Evolutionary conservation across 192 early-diverging fungal genomes (phyloP).

Genomic region (Coemansia sp.): DNA sequence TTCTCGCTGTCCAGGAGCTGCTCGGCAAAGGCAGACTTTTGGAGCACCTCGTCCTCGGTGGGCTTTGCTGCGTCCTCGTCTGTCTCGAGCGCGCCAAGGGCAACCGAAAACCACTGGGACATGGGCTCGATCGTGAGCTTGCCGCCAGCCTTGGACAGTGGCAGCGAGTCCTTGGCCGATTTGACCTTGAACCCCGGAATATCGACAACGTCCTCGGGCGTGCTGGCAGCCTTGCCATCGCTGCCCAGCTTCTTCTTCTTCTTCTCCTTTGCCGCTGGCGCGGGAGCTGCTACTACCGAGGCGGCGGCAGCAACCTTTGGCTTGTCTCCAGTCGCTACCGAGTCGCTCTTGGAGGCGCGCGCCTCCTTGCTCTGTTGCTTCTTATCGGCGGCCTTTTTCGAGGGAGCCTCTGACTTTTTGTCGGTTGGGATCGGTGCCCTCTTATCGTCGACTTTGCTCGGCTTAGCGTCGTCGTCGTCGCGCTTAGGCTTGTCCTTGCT

Average conservation of each 20-base stretch:
- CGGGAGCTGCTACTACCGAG: not conserved
- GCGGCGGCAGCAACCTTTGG: not conserved
- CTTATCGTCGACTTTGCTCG: constrained; percentile 9
- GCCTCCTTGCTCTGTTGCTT: not conserved
- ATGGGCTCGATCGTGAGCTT: constrained; percentile 29
- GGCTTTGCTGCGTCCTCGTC: constrained; percentile 21
- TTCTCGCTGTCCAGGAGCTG: constrained; percentile 71
- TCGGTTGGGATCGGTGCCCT: not conserved
- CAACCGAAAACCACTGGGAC: constrained; percentile 39
- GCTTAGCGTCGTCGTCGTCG: constrained; percentile 5
- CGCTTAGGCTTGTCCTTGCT: not conserved
- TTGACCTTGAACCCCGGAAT: constrained; percentile 52
- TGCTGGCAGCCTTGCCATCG: constrained; percentile 6
- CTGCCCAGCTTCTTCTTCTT: constrained; percentile 23
- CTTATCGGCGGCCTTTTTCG: not conserved
- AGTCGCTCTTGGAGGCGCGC: not conserved
- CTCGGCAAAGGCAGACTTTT: constrained; percentile 58
- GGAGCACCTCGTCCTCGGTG: constrained; percentile 41
- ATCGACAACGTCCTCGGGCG: constrained; percentile 12
- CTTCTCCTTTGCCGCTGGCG: constrained; percentile 9
- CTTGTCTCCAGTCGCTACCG: not conserved
- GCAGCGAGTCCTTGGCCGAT: constrained; percentile 48
- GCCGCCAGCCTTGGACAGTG: constrained; percentile 17
- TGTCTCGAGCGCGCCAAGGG: constrained; percentile 4
- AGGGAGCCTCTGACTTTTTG: not conserved